These are phyloP conservation scores for Arctium lappa DNA, from an alignment of 129 eudicot genomes.

Conservation along the genomic window DNA sequence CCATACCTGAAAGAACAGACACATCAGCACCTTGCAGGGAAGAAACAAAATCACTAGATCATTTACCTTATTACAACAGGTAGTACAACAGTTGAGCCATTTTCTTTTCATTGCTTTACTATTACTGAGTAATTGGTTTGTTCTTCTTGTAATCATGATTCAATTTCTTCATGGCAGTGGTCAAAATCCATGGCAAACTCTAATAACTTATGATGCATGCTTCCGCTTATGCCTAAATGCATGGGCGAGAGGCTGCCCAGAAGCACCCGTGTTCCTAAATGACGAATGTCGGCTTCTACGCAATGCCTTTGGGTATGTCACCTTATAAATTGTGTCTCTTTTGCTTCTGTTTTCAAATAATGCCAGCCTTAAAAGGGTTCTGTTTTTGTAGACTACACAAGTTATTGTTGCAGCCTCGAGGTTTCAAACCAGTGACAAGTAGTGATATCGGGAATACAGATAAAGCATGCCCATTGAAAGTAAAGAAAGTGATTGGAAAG, in stretches of 20 bases:
- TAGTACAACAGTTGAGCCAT: slow-evolving; percentile 14
- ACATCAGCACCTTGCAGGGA: slow-evolving; percentile 27
- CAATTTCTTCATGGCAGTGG: slow-evolving; percentile 44
- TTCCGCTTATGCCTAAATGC: slow-evolving; percentile 82
- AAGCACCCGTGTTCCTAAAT: slow-evolving; percentile 79
- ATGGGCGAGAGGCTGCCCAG: slow-evolving; percentile 85
- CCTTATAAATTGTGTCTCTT: not conserved
- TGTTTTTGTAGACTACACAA: slow-evolving; percentile 55
- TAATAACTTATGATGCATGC: slow-evolving; percentile 90
- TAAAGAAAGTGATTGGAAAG: slow-evolving; percentile 71
- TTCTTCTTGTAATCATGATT: not conserved
- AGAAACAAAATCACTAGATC: slow-evolving; percentile 39
- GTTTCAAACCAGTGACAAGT: slow-evolving; percentile 43
- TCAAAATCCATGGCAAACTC: slow-evolving; percentile 84
- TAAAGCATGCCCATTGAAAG: slow-evolving; percentile 56
- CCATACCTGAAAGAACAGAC: slow-evolving; percentile 28
- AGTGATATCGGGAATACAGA: slow-evolving; percentile 37
- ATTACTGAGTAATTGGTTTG: not conserved
- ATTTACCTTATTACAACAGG: slow-evolving; percentile 45
- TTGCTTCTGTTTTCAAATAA: not conserved
- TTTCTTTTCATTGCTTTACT: not conserved
- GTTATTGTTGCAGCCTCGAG: slow-evolving; percentile 80
- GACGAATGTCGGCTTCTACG: slow-evolving; percentile 83
- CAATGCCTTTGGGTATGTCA: slow-evolving; percentile 78
- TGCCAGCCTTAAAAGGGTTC: not conserved